Percentiles rank a stretch among this genome's conserved stretches.
These are phyloP conservation scores for Cladorrhinum sp. DNA, from an alignment of 2,329 filamentous ascomycete species.

Conservation along the genomic window DNA sequence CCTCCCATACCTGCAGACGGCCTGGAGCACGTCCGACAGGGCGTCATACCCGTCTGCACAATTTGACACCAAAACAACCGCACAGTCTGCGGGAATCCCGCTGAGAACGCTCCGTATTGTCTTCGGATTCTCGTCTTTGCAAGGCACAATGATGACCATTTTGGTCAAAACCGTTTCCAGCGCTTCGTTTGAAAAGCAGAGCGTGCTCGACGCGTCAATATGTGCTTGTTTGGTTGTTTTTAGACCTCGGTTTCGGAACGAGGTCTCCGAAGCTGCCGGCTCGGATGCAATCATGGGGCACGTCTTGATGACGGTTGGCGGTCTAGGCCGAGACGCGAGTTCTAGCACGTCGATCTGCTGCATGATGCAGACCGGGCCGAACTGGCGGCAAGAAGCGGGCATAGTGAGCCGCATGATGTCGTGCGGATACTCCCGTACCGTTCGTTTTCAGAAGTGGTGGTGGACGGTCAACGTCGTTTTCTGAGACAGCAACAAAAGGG, in stretches of 20 bases:
- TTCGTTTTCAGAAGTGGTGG: background rate
- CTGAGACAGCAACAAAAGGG: too few species aligned
- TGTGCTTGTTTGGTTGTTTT: background rate
- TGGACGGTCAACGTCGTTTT: too few species aligned
- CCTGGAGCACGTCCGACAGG: slow-evolving; percentile 19
- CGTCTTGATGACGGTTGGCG: background rate
- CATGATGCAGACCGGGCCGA: slow-evolving; percentile 2
- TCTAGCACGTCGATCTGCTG: background rate
- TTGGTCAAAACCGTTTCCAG: slow-evolving; percentile 17
- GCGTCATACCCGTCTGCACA: slow-evolving; percentile 20
- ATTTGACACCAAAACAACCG: slow-evolving; percentile 34
- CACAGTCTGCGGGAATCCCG: slow-evolving; percentile 30
- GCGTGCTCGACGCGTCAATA: background rate
- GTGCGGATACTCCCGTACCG: background rate
- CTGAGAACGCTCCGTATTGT: slow-evolving; percentile 30
- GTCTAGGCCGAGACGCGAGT: background rate
- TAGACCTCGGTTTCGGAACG: too few species aligned
- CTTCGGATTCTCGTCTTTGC: slow-evolving; percentile 31
- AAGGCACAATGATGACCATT: slow-evolving; percentile 33
- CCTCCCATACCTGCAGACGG: slow-evolving; percentile 24
- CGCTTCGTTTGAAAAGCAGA: background rate
- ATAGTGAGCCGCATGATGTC: slow-evolving; percentile 5
- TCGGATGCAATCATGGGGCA: background rate
- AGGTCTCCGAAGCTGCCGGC: background rate
- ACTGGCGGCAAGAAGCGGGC: background rate